Percentiles rank a stretch among this genome's conserved stretches.
Evolutionary conservation across 2,329 filamentous ascomycete species (phyloP).

Genomic region (Colletotrichum horii): DNA sequence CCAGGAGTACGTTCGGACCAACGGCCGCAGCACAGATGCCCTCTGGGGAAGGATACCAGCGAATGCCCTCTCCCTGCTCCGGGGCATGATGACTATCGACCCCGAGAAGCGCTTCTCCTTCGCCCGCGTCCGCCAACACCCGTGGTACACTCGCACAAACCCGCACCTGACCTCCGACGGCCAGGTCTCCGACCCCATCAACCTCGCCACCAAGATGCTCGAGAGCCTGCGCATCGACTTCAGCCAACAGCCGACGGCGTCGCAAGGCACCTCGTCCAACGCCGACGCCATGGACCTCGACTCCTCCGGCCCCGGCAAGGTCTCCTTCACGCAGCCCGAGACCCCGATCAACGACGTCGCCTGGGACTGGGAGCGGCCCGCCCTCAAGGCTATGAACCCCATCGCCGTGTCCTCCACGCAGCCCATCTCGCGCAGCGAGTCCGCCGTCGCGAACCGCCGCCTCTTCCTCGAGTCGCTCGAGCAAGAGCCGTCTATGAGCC

Average conservation of each 20-base stretch:
- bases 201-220: constrained; percentile 93
- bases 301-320: constrained; percentile 41
- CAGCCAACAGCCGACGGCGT: constrained; percentile 66
- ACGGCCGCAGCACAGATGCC: constrained; percentile 82
- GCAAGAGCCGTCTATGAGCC: constrained; percentile 85
- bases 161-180: constrained; percentile 77
- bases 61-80: constrained; percentile 79
- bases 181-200: constrained; percentile 76
- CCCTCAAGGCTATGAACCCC: constrained; percentile 56
- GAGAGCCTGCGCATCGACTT: constrained; percentile 91
- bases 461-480: constrained; percentile 68
- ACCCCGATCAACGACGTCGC: constrained; percentile 74
- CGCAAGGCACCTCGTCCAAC: constrained; percentile 35
- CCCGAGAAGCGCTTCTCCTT: constrained; percentile 80
- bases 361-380: constrained; percentile 88
- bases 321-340: constrained; percentile 88
- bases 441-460: constrained; percentile 32
- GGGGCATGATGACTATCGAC: constrained; percentile 92
- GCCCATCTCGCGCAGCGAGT: constrained; percentile 42
- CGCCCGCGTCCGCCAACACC: constrained; percentile 84
- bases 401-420: constrained; percentile 54
- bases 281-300: constrained; percentile 76
- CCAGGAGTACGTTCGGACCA: constrained; percentile 80
- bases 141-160: constrained; percentile 91
- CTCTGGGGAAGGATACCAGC: constrained; percentile 82